Evolutionary conservation across 2,329 filamentous ascomycete genomes (phyloP).

Genomic region (Didymella segeticola): DNA sequence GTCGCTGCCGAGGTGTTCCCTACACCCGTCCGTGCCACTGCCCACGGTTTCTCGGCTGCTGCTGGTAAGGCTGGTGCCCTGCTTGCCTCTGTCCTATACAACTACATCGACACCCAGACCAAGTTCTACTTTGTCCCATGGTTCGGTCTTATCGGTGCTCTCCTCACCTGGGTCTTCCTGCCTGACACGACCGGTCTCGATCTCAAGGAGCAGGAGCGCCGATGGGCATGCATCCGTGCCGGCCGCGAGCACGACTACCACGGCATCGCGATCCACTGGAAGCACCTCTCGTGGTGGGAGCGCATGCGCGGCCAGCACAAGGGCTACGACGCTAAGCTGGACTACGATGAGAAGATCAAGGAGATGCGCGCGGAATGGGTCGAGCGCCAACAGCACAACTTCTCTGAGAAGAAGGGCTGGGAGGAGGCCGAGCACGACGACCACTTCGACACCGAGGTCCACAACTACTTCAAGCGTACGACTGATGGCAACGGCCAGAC

Average conservation of each 20-base stretch:
- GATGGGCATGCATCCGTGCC: constrained; percentile 84
- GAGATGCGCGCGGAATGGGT: constrained; percentile 72
- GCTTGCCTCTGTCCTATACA: constrained; percentile 86
- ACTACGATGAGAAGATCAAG: constrained; percentile 83
- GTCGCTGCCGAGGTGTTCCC: constrained; percentile 97
- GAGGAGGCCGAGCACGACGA: constrained; percentile 39
- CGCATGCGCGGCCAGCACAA: constrained; percentile 78
- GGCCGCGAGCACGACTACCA: constrained; percentile 85
- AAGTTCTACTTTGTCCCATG: constrained; percentile 95
- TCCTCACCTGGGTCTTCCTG: constrained; percentile 84
- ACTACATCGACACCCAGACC: constrained; percentile 84
- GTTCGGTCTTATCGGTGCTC: constrained; percentile 88
- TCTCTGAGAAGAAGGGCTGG: constrained; percentile 41
- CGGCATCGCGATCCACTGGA: constrained; percentile 88
- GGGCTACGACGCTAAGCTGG: constrained; percentile 77
- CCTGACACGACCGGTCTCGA: constrained; percentile 98
- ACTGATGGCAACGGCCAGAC: constrained; percentile 27
- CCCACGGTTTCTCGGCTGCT: constrained; percentile 94
- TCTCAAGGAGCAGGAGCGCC: constrained; percentile 94
- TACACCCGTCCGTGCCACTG: constrained; percentile 88
- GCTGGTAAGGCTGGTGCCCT: constrained; percentile 89
- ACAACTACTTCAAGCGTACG: constrained; percentile 44
- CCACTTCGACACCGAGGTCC: constrained; percentile 38
- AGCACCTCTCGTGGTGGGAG: constrained; percentile 90
- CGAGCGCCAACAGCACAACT: constrained; percentile 62